Conservation (phyloP, 2,329 filamentous ascomycete genomes). For the Parastagonospora nodorum region DNA sequence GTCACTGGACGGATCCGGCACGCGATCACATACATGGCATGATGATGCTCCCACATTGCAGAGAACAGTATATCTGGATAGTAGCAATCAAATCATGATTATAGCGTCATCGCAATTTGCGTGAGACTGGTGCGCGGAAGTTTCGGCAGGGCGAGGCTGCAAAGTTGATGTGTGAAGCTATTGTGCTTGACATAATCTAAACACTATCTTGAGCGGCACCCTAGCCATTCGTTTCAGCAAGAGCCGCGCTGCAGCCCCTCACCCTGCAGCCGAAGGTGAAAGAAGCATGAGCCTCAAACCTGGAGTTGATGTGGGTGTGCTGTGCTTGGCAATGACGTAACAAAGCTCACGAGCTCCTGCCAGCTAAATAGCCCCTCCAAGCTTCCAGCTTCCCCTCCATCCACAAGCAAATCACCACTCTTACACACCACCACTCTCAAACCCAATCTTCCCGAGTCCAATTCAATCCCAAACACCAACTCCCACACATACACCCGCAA, state of each 20-base stretch:
- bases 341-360: conserved; percentile 24
- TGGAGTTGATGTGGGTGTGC: neutral
- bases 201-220: neutral
- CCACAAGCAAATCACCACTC: conserved; percentile 1
- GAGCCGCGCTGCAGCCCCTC: conserved; percentile 19
- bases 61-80: conserved; percentile 24
- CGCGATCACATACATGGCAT: conserved; percentile 10
- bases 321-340: conserved; percentile 43
- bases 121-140: conserved; percentile 2
- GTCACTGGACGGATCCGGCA: conserved; percentile 27
- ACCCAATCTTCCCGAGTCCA: neutral
- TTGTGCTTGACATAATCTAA: neutral
- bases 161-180: conserved; percentile 10
- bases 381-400: conserved; percentile 25
- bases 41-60: conserved; percentile 15
- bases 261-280: conserved; percentile 2
- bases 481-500: conserved; percentile 10
- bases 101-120: conserved; percentile 14
- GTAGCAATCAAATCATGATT: conserved; percentile 16
- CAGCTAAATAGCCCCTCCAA: conserved; percentile 42
- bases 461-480: neutral
- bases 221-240: conserved; percentile 13
- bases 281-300: conserved; percentile 4
- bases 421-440: neutral
- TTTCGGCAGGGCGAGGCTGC: neutral